These are phyloP conservation scores for Fusarium sublunatum DNA, from an alignment of 2,329 filamentous ascomycete genomes.

Conservation along the genomic window DNA sequence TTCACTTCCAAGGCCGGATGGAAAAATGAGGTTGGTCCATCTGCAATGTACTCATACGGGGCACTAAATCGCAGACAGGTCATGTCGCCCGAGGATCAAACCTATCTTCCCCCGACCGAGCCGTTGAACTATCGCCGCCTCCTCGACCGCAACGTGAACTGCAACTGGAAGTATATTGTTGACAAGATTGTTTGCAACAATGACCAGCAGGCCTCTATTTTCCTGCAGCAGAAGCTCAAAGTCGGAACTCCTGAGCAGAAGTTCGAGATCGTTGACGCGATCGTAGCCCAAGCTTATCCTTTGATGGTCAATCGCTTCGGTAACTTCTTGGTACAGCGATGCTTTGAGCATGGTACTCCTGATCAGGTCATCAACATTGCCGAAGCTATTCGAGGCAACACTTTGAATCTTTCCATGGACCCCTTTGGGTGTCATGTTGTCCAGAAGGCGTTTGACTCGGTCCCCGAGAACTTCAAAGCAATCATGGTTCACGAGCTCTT, in stretches of 20 bases:
- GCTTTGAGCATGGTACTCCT: constrained; percentile 96
- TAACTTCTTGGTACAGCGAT: constrained; percentile 97
- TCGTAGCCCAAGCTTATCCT: constrained; percentile 92
- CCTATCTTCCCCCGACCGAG: constrained; percentile 87
- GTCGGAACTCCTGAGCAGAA: constrained; percentile 95
- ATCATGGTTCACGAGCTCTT: constrained; percentile 99
- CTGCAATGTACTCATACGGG: not conserved
- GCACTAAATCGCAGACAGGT: constrained; percentile 52
- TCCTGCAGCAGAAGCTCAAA: constrained; percentile 98
- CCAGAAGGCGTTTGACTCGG: constrained; percentile 98
- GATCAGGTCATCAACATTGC: constrained; percentile 97
- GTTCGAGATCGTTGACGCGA: constrained; percentile 95
- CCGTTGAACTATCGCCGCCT: constrained; percentile 96
- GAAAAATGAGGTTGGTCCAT: constrained; percentile 65
- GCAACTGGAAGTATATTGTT: constrained; percentile 99
- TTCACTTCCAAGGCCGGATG: constrained; percentile 70
- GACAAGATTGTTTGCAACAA: constrained; percentile 99
- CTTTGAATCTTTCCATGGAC: constrained; percentile 95
- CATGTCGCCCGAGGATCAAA: constrained; percentile 69
- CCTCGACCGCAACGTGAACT: constrained; percentile 94
- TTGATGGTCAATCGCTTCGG: constrained; percentile 99
- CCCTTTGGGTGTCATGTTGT: constrained; percentile 98
- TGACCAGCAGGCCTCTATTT: constrained; percentile 98
- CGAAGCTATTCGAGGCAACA: constrained; percentile 92
- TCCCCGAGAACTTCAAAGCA: constrained; percentile 96